These are phyloP conservation scores for Dittrichia graveolens DNA, from an alignment of 129 eudicot species.

Conservation along the genomic window DNA sequence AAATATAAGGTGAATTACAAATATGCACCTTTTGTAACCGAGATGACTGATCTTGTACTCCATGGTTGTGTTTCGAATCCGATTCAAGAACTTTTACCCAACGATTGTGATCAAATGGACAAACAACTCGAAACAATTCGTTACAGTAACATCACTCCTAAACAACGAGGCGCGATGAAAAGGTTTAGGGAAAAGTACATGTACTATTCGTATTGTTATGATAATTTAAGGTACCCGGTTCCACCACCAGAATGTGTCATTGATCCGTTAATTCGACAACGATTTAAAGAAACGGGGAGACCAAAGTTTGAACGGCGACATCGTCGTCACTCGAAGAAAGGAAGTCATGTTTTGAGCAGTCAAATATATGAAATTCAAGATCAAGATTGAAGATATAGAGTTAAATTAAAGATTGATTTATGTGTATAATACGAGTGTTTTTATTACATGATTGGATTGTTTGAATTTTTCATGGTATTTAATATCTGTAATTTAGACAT, in stretches of 20 bases:
- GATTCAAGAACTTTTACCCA: conserved; percentile 41
- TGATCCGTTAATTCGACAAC: conserved; percentile 49
- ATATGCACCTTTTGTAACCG: conserved; percentile 79
- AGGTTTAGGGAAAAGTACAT: conserved; percentile 63
- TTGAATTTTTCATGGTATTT: conserved; percentile 32
- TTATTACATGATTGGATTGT: conserved; percentile 30
- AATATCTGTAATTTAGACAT: conserved; percentile 25
- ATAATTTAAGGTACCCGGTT: conserved; percentile 55
- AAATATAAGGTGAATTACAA: conserved; percentile 79
- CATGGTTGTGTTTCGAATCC: conserved; percentile 80
- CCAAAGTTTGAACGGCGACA: conserved; percentile 50
- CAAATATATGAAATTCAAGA: conserved; percentile 49
- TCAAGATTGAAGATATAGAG: conserved; percentile 33
- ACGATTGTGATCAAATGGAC: conserved; percentile 35
- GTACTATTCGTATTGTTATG: conserved; percentile 91
- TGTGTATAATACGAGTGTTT: conserved; percentile 43
- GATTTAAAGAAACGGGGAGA: conserved; percentile 69
- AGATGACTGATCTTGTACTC: conserved; percentile 74
- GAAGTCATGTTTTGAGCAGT: conserved; percentile 34
- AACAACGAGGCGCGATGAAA: conserved; percentile 58
- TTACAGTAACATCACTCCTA: conserved; percentile 45
- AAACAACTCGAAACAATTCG: conserved; percentile 42
- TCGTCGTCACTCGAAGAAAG: conserved; percentile 39
- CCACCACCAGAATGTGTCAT: conserved; percentile 78
- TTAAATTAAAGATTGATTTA: neutral